Evolutionary conservation across 1,284 basidiomycete species (phyloP), one percentile per base, ranked within the genome.

Genomic region (Ganoderma lingzhi): DNA sequence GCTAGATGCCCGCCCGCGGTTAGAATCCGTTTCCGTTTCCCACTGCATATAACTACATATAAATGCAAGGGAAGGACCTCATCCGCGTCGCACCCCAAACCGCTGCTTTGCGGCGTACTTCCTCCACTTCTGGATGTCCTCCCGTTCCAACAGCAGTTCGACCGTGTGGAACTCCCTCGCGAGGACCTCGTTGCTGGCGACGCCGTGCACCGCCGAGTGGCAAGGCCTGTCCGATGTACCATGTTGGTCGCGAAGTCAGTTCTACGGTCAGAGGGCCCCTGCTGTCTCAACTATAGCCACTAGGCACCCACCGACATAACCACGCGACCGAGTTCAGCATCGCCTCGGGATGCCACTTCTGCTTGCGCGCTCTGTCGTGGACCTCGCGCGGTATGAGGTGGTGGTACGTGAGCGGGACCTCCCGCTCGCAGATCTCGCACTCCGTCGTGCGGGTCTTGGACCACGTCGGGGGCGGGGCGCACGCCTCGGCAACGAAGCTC

Each of bases 301-400:
- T 6, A 23, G 23, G 35, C 8, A 73, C 78, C 41, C 63, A 81
- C 87, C 87, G 77, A 73, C 88, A 90, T 30, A 89, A 78, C 87
- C 87, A 89, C 19, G 87, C 87, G 15, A 89, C 87, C 5, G 85
- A 84, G 70, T 86, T 86, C 39, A 89, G 65, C 83, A 85, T 83
- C 39, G 77, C 76, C 74, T 85, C 82, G 0, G 82, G 77, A 74
- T 89, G 87, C 87, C 87, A 88, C 56, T 83, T 83, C 76, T 83
- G 85, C 81, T 88, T 88, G 35, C 84, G 71, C 19, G 80, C 86
- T 75, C 87, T 88, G 1, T 79, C 78, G 70, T 89, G 87, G 15
- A 79, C 82, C 35, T 84, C 84, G 42, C 85, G 82, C 1, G 88
- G 88, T 59, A 89, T 87, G 53, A 89, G 82, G 70, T 89, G 87